Evolutionary conservation across 371 early-diverging fungal species (phyloP).

Genomic region (Massospora cicadina): DNA sequence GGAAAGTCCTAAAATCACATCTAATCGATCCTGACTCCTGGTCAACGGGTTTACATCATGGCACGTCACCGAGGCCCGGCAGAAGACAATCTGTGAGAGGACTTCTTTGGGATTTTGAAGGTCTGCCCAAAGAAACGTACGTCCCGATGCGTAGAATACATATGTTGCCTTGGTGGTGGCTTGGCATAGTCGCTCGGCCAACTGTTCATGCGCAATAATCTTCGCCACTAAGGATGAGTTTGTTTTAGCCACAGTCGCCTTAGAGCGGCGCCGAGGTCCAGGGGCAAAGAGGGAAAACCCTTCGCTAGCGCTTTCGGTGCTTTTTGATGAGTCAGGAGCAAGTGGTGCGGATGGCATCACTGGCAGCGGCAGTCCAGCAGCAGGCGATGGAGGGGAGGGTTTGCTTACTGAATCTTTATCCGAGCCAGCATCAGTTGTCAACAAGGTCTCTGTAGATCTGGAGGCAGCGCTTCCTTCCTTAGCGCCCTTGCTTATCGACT

Average conservation of each 20-base stretch:
- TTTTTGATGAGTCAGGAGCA: conserved; percentile 22
- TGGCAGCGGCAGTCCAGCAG: conserved; percentile 15
- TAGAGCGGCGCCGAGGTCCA: conserved; percentile 22
- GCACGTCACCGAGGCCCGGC: conserved; percentile 62
- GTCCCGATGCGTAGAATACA: conserved; percentile 65
- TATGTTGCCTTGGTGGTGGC: conserved; percentile 46
- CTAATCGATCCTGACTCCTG: conserved; percentile 38
- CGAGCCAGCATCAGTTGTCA: neutral
- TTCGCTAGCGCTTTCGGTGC: neutral
- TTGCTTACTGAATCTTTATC: neutral
- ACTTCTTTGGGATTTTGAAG: conserved; percentile 49
- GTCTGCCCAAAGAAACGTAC: conserved; percentile 60
- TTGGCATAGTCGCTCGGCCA: conserved; percentile 49
- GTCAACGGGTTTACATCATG: conserved; percentile 71
- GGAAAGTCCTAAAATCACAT: conserved; percentile 63
- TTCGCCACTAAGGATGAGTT: conserved; percentile 54
- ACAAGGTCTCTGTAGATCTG: neutral
- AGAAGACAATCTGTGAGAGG: conserved; percentile 54
- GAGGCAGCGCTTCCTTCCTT: neutral
- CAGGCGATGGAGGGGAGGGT: conserved; percentile 14
- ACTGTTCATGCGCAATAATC: conserved; percentile 58
- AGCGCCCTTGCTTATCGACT: neutral
- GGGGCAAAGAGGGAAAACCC: conserved; percentile 19
- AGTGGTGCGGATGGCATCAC: conserved; percentile 15
- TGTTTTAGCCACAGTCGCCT: conserved; percentile 33